These are phyloP conservation scores for Clarireedia paspali DNA, from an alignment of 2,329 filamentous ascomycete species.

Conservation along the genomic window DNA sequence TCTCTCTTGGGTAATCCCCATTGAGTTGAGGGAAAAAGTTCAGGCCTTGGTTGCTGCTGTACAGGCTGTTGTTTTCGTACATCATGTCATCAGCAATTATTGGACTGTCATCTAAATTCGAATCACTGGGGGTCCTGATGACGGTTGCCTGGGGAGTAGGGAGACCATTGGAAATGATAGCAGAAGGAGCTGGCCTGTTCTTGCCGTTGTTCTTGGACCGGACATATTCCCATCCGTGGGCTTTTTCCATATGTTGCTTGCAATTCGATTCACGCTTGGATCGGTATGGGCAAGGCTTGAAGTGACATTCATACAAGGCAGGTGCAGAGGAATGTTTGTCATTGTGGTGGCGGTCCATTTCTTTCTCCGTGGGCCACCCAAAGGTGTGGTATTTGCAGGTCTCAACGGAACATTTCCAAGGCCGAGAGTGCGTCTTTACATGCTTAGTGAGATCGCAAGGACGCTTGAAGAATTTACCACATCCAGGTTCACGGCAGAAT, in stretches of 20 bases:
- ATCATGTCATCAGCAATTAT: conserved; percentile 21
- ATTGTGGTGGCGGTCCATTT: conserved; percentile 90
- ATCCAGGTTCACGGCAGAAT: conserved; percentile 66
- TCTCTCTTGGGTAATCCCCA: conserved; percentile 10
- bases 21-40: conserved; percentile 1
- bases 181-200: conserved; percentile 32
- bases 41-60: conserved; percentile 12
- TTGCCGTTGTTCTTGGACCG: conserved; percentile 89
- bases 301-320: conserved; percentile 76
- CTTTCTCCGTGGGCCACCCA: conserved; percentile 97
- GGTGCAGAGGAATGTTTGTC: conserved; percentile 86
- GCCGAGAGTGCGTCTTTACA: conserved; percentile 93
- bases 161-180: conserved; percentile 34
- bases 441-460: conserved; percentile 98
- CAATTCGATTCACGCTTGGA: conserved; percentile 95
- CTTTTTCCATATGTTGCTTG: conserved; percentile 99
- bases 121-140: conserved; percentile 50
- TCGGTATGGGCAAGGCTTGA: conserved; percentile 78
- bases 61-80: conserved; percentile 16
- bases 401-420: conserved; percentile 80
- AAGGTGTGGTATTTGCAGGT: conserved; percentile 85
- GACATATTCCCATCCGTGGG: conserved; percentile 83
- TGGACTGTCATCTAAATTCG: conserved; percentile 21
- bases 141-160: conserved; percentile 52
- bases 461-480: conserved; percentile 88